Conservation (phyloP, 345 rosid genomes). For the Rhodamnia argentea region DNA sequence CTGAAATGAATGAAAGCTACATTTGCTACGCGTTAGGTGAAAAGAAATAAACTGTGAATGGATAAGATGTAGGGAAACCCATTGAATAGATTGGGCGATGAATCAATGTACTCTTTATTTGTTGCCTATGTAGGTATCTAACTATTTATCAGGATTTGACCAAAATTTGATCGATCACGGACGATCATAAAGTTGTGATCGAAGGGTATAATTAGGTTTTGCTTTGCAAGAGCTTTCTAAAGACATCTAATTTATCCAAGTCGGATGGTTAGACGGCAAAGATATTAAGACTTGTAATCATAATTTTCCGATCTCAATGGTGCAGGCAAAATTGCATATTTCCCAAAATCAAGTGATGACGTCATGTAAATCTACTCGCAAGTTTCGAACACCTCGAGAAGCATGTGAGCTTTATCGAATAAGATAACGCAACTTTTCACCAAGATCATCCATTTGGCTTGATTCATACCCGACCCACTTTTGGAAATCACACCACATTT, state of each 20-base stretch:
- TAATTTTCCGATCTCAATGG: accelerated
- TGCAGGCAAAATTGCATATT: accelerated
- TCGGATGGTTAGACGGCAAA: background rate
- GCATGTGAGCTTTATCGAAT: background rate
- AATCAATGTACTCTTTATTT: background rate
- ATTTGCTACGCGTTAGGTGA: background rate
- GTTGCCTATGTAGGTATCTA: background rate
- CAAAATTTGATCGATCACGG: background rate
- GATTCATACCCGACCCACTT: background rate
- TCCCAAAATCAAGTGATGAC: background rate
- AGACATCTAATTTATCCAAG: background rate
- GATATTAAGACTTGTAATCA: background rate
- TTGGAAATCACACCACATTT: background rate
- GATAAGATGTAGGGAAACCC: background rate
- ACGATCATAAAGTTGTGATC: background rate
- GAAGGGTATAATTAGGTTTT: background rate
- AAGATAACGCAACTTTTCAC: background rate
- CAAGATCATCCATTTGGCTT: background rate
- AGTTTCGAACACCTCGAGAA: background rate
- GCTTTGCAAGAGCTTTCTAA: background rate
- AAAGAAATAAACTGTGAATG: too few species aligned
- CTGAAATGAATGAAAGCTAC: background rate
- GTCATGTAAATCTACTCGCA: background rate
- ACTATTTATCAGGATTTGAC: background rate
- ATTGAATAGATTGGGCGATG: too few species aligned